Evolutionary conservation across 495 filamentous ascomycete species (phyloP), one percentile per base, ranked within the genome.

Genomic region (Xanthoparmelia taractica): DNA sequence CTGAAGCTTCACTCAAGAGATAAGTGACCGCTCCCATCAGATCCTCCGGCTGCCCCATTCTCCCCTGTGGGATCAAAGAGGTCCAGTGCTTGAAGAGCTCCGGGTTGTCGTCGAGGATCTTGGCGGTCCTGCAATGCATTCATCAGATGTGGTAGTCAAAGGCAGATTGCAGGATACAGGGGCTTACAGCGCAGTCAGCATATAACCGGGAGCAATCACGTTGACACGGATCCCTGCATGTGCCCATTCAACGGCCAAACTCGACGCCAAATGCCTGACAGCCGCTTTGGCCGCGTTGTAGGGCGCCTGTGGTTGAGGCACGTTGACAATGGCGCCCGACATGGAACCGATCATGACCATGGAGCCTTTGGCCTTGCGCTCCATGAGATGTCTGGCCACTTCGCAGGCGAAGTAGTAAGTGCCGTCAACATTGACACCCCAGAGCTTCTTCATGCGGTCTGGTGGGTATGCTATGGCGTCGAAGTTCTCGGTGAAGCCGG

Each of bases 271-370:
- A 70, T 96, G 92, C 33, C 90, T 79, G 34, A 96, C 90, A 0
- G 91, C 92, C 7, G 92, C 92, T 71, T 96, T 96, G 61, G 91
- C 81, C 2, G 86, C 90, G 70, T 96, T 96, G 72, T 96, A 96
- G 0, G 92, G 91, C 69, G 89, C 87, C 72, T 97, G 93, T 8
- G 91, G 91, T 73, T 98, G 93, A 4, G 93, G 93, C 8, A 97
- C 85, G 65, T 97, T 97, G 71, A 97, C 92, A 66, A 97, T 90
- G 41, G 85, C 74, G 48, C 91, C 92, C 38, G 86, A 91, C 94
- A 98, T 97, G 81, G 87, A 91, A 20, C 91, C 92, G 67, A 97
- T 96, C 78, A 96, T 90, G 64, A 97, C 88, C 74, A 97, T 90
- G 75, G 87, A 92, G 8, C 94, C 93, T 6, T 83, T 79, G 20